Percentiles rank a stretch among this genome's conserved stretches.
Evolutionary conservation across 2,329 filamentous ascomycete genomes (phyloP).

Genomic region (Colletotrichum brevisporum): DNA sequence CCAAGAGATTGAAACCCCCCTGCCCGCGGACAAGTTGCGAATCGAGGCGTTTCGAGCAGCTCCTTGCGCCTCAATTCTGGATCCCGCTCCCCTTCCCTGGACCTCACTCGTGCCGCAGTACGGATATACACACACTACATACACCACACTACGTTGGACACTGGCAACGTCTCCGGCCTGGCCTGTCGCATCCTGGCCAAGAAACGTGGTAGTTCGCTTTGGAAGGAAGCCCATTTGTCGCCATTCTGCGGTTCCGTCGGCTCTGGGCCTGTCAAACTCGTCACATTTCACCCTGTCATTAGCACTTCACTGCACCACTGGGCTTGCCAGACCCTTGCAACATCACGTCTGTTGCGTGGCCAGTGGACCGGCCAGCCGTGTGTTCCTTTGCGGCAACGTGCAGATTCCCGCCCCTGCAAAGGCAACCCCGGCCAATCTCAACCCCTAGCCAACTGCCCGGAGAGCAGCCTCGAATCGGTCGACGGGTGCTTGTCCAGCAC

Average conservation of each 20-base stretch:
- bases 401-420: slow-evolving; percentile 41
- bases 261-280: slow-evolving; percentile 31
- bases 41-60: slow-evolving; percentile 15
- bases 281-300: slow-evolving; percentile 36
- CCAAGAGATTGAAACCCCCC: background rate
- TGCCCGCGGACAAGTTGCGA: slow-evolving; percentile 1
- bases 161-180: slow-evolving; percentile 2
- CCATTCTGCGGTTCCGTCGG: slow-evolving; percentile 32
- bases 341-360: slow-evolving; percentile 36
- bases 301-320: background rate
- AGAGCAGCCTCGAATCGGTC: slow-evolving; percentile 42
- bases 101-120: slow-evolving; percentile 3
- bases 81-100: slow-evolving; percentile 8
- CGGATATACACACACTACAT: background rate
- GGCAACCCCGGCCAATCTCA: slow-evolving; percentile 31
- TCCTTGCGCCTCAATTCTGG: slow-evolving; percentile 27
- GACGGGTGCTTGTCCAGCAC: slow-evolving; percentile 24
- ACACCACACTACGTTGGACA: background rate
- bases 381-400: slow-evolving; percentile 43
- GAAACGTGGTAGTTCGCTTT: slow-evolving; percentile 13
- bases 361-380: slow-evolving; percentile 35
- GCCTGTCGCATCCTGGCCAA: background rate
- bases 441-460: slow-evolving; percentile 40
- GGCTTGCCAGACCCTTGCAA: slow-evolving; percentile 27
- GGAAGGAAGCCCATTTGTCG: slow-evolving; percentile 23